Base-by-base conservation (phyloP, 2,329 filamentous ascomycete genomes). In the Fusarium falciforme region DNA sequence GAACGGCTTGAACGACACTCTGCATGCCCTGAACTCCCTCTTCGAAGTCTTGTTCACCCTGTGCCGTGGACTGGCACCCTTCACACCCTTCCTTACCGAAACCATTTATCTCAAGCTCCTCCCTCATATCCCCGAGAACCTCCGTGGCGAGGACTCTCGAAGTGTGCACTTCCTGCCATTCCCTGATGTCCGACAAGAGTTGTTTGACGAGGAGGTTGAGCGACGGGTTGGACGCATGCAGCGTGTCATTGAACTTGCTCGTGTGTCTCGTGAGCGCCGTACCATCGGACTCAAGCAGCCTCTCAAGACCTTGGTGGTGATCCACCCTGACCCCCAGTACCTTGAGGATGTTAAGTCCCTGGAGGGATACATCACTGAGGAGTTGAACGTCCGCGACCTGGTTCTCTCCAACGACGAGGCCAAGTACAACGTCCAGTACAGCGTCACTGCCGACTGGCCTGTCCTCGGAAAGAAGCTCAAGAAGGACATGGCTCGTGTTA, bases 401-500 rank as follows among this genome's bases (percentile, higher is more conserved):
- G 87, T 98, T 12, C 88, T 98, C 62, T 94, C 94, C 4, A 92
- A 90, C 9, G 95, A 98, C 73, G 96, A 98, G 84, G 92, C 91
- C 64, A 94, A 93, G 81, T 98, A 98, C 85, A 94, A 95, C 64
- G 95, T 99, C 54, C 92, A 96, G 80, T 97, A 98, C 85, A 94
- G 93, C 71, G 94, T 96, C 17, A 91, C 90, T 42, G 95, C 95
- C 9, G 96, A 99, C 83, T 98, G 96, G 93, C 95, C 96, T 16
- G 93, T 94, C 3, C 88, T 99, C 17, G 96, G 96, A 74, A 98
- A 98, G 89, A 98, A 98, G 86, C 89, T 98, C 77, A 97, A 97
- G 88, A 98, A 98, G 84, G 95, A 98, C 79, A 94, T 95, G 74
- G 91, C 92, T 74, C 94, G 93, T 81, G 95, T 98, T 76, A 97